Evolutionary conservation across 1,139 yeast genomes (phyloP), one percentile per base, ranked within the genome.

Genomic region (Lodderomyces theae): DNA sequence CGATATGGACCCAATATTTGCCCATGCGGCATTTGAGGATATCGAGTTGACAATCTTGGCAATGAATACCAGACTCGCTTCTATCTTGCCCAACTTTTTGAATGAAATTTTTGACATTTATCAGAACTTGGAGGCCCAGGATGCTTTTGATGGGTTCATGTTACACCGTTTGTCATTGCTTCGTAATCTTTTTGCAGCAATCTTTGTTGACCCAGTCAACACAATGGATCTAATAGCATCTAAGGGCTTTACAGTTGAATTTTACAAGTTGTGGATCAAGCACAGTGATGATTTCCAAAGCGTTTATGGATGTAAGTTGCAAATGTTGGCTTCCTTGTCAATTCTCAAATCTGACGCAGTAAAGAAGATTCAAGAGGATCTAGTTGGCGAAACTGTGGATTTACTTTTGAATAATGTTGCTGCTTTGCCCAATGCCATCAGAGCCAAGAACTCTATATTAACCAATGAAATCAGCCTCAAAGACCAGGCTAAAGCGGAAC

Each of bases 281-380:
- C 62, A 74, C 50, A 64, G 72, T 28, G 67, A 59, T 24, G 71
- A 69, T 47, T 72, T 75, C 60, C 74, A 69, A 48, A 75, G 80
- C 53, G 82, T 77, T 15, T 77, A 76, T 47, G 82, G 81, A 18
- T 68, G 80, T 48, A 78, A 77, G 52, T 60, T 77, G 35, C 80
- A 78, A 54, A 69, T 75, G 5, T 58, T 77, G 52, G 68, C 78
- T 1, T 54, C 66, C 25, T 53, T 67, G 41, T 48, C 70, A 3
- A 56, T 72, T 19, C 47, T 70, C 12, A 52, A 58, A 39, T 64
- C 59, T 39, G 56, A 62, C 11, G 61, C 58, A 16, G 51, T 66
- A 29, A 44, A 55, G n/a, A 47, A 56, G 18, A 59, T 64, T 13
- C 58, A 51, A 25, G 66, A 66, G 46, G 77, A 72, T 42, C 57